These are phyloP conservation scores for Yamadazyma atlantica DNA, from an alignment of 1,139 yeast genomes.

Conservation along the genomic window DNA sequence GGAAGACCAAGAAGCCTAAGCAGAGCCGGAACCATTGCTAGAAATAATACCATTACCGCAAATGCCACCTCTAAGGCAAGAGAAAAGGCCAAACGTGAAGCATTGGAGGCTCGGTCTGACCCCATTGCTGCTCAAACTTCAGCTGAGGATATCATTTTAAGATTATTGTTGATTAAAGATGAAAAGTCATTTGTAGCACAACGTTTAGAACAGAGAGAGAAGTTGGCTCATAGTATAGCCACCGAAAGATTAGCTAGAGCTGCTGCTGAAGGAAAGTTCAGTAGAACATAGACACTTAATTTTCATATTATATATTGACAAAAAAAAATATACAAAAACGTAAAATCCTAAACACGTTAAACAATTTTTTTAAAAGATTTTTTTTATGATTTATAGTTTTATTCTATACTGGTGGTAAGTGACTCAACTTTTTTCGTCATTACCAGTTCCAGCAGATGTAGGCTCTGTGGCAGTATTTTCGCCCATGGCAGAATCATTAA, in stretches of 20 bases:
- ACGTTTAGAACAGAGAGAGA: conserved; percentile 61
- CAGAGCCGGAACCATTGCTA: conserved; percentile 56
- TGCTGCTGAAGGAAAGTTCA: conserved; percentile 43
- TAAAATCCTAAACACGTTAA: conserved; percentile 1
- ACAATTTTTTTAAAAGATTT: no score
- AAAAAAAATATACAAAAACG: conserved; percentile 7
- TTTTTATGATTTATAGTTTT: conserved; percentile 1
- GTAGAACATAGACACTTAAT: conserved; percentile 4
- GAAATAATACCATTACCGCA: conserved; percentile 69
- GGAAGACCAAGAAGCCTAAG: conserved; percentile 24
- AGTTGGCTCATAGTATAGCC: conserved; percentile 60
- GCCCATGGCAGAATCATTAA: conserved; percentile 28
- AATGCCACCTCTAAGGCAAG: conserved; percentile 68
- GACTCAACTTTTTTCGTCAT: conserved; percentile 6
- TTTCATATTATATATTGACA: conserved; percentile 5
- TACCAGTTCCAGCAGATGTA: conserved; percentile 6
- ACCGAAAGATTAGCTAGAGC: conserved; percentile 56
- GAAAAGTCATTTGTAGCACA: conserved; percentile 49
- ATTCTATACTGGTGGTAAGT: neutral
- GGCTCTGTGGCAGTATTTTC: conserved; percentile 13
- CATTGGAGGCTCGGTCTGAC: conserved; percentile 52
- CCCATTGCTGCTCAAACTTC: conserved; percentile 55
- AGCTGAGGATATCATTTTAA: conserved; percentile 66
- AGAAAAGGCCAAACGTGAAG: conserved; percentile 50
- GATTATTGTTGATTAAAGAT: conserved; percentile 52